phyloP scores from a whole-genome alignment of 805 yeast genomes.

The Debaryomyces maramus region DNA sequence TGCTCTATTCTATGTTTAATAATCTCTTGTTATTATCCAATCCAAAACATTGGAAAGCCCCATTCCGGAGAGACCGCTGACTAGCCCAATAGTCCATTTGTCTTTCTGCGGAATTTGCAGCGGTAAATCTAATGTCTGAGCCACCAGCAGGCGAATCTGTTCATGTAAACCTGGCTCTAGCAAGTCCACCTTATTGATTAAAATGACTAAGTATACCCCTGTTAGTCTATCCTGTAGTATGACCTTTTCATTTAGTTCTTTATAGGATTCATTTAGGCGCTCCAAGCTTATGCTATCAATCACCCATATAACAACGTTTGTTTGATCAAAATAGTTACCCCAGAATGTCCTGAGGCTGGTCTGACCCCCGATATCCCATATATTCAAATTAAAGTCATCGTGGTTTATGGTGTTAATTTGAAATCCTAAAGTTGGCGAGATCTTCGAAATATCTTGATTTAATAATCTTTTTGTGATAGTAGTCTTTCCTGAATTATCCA shows the following conservation, averaged over 20 bases:
- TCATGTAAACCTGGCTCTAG: slow-evolving; percentile 28
- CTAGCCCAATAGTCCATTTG: slow-evolving; percentile 27
- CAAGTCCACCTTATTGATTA: slow-evolving; percentile 75
- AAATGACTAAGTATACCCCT: slow-evolving; percentile 66
- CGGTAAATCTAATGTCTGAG: slow-evolving; percentile 18
- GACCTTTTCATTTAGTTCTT: slow-evolving; percentile 61
- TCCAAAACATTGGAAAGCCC: slow-evolving; percentile 27
- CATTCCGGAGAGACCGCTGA: slow-evolving; percentile 37
- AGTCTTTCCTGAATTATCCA: slow-evolving; percentile 91
- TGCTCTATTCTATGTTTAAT: slow-evolving; percentile 9
- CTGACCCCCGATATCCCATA: slow-evolving; percentile 88
- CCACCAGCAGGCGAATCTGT: slow-evolving; percentile 13
- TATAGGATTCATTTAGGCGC: slow-evolving; percentile 62
- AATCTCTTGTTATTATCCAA: slow-evolving; percentile 25
- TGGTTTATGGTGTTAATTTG: slow-evolving; percentile 62
- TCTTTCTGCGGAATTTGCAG: slow-evolving; percentile 19
- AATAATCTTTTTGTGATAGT: slow-evolving; percentile 68
- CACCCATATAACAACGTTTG: slow-evolving; percentile 82
- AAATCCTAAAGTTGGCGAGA: slow-evolving; percentile 91
- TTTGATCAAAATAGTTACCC: slow-evolving; percentile 86
- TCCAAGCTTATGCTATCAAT: slow-evolving; percentile 65
- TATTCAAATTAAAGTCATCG: slow-evolving; percentile 48
- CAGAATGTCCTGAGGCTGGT: slow-evolving; percentile 41
- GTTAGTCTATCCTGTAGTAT: slow-evolving; percentile 65
- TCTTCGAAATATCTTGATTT: slow-evolving; percentile 48